Percentiles rank a stretch among this genome's conserved stretches.
Evolutionary conservation across 345 rosid genomes (phyloP).

Genomic region (Boechera retrofracta): DNA sequence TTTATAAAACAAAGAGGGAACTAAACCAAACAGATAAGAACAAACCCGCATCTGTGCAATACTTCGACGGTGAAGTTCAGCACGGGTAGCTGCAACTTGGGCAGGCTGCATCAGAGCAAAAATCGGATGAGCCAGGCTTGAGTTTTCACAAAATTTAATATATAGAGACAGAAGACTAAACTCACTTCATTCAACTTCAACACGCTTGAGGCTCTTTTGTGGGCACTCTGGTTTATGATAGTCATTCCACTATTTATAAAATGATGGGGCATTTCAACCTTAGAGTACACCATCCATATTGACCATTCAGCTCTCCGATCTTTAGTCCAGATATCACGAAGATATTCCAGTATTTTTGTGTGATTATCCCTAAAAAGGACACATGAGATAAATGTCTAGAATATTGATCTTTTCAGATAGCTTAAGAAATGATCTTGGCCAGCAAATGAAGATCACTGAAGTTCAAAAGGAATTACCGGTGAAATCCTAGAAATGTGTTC

Average conservation of each 20-base stretch:
- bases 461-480: conserved; percentile 59
- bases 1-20: neutral
- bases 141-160: conserved; percentile 9
- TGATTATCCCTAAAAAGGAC: conserved; percentile 65
- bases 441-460: neutral
- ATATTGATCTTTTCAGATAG: conserved; percentile 12
- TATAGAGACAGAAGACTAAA: conserved; percentile 32
- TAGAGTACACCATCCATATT: conserved; percentile 95
- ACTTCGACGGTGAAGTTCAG: conserved; percentile 95
- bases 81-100: conserved; percentile 80
- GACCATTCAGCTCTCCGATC: conserved; percentile 98
- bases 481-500: conserved; percentile 79
- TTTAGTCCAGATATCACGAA: conserved; percentile 73
- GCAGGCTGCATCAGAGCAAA: conserved; percentile 64
- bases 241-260: conserved; percentile 76
- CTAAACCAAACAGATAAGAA: conserved; percentile 15
- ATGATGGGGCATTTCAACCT: conserved; percentile 95
- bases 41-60: conserved; percentile 95
- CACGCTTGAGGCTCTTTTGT: conserved; percentile 64
- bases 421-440: neutral
- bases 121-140: conserved; percentile 24
- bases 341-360: conserved; percentile 63
- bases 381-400: conserved; percentile 34
- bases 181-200: conserved; percentile 66
- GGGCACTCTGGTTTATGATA: conserved; percentile 58